Percentiles rank a stretch among this genome's conserved stretches.
Conservation (phyloP, 2,329 filamentous ascomycete species). For the Sclerotinia borealis region DNA sequence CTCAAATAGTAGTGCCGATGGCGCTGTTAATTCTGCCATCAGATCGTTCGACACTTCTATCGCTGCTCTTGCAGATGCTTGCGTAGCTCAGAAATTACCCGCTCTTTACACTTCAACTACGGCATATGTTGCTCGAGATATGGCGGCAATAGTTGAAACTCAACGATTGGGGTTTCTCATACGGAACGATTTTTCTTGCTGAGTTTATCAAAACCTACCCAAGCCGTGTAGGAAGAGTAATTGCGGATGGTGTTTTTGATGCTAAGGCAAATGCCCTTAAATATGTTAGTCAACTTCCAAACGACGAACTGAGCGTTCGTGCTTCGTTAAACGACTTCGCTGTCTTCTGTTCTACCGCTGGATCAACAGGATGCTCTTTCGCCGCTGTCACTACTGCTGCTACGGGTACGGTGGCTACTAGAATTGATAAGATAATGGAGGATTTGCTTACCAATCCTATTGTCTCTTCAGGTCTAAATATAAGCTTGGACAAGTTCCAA, state of each 20-base stretch:
- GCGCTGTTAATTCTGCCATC: neutral
- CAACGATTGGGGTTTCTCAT: slow-evolving; percentile 46
- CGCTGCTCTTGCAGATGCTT: slow-evolving; percentile 13
- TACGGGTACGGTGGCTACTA: neutral
- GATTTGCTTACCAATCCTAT: neutral
- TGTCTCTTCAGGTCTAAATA: neutral
- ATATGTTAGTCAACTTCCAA: slow-evolving; percentile 15
- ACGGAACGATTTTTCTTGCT: slow-evolving; percentile 39
- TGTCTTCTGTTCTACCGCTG: slow-evolving; percentile 13
- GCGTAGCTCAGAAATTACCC: slow-evolving; percentile 13
- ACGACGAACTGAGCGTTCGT: slow-evolving; percentile 15
- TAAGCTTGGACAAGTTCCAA: slow-evolving; percentile 4
- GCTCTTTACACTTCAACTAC: slow-evolving; percentile 20
- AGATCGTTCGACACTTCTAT: slow-evolving; percentile 14
- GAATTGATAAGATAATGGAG: neutral
- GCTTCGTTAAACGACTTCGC: slow-evolving; percentile 16
- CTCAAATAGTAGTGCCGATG: slow-evolving; percentile 8
- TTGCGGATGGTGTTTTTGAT: slow-evolving; percentile 29
- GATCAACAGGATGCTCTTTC: slow-evolving; percentile 7
- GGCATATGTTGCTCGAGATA: slow-evolving; percentile 19
- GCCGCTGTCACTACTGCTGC: neutral
- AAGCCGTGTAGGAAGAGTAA: slow-evolving; percentile 36
- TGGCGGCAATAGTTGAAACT: slow-evolving; percentile 28
- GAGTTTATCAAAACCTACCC: slow-evolving; percentile 41
- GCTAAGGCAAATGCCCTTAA: slow-evolving; percentile 36